Base-by-base conservation (phyloP, 306 rosid species). In the Gillenia trifoliata region DNA sequence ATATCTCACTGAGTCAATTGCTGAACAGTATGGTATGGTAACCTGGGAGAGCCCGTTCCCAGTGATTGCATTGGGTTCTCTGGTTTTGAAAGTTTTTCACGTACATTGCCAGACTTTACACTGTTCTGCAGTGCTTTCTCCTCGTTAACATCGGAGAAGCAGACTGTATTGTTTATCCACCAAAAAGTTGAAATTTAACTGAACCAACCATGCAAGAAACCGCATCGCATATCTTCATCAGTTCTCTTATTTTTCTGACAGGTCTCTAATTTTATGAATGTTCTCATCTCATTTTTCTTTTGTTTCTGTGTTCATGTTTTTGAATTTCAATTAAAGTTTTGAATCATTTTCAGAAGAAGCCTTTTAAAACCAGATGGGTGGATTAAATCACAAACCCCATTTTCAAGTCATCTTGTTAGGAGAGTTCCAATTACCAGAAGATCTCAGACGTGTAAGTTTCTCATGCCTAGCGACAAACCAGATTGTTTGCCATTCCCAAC, bases 401-500 rank as follows among this genome's bases (percentile, higher is more conserved):
- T 38, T 78, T 79, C 79, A 38, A 76, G 80, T 54, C 82, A 45
- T 72, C 81, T 71, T 66, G 77, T 52, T 72, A 62, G 69, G 34
- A 73, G 83, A 65, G 76, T 54, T 82, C 72, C 16, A 61, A 70
- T 83, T 67, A 36, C 70, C 63, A 59, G 70, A 80, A 77, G 82
- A 63, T 74, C 86, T 78, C 85, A 15, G 49, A 68, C 68, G 25
- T 36, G 78, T 66, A 81, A 68, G 40, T 68, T 72, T 34, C 49
- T 57, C 22, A 13, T 16, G 36, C 79, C 73, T 23, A 25, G 73
- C 69, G 76, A 56, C 85, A 52, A 52, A 78, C 73, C 34, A 85
- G 86, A 73, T 77, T 91, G 77, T 71, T 55, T 69, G 95, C 83
- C 11, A 75, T 85, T 75, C 85, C 90, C 52, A 82, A 83, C 60